Base-by-base conservation (phyloP, 495 filamentous ascomycete species). In the Oleoguttula mirabilis region DNA sequence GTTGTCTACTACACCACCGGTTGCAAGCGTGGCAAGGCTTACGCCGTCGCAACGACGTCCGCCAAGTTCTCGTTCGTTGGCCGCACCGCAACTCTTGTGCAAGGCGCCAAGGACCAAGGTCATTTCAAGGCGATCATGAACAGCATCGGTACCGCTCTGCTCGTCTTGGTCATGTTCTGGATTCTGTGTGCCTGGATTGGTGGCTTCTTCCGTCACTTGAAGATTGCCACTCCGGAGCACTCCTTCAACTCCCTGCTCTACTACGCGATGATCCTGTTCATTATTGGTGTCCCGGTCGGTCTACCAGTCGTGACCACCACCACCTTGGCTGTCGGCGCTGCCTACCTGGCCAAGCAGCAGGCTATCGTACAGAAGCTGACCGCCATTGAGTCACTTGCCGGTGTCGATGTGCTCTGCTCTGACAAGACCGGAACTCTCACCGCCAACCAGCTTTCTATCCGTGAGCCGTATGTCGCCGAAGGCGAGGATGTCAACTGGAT, bases 61-160 rank as follows among this genome's bases (percentile, higher is more conserved):
- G 79, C 79, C 25, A 70, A 66, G 51, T 66, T 68, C 63, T 82
- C 78, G 39, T 83, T 83, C 67, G 77, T 82, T 58, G 79, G 79
- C 62, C 73, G 74, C 57, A 83, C 78, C 42, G 79, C 79, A 50
- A 68, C 70, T 55, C 69, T 82, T 37, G 79, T 83, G 14, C 71
- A 81, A 58, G 77, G 77, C 50, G 78, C 79, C 51, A 65, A 79
- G 57, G 79, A 82, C 59, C 64, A 70, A 41, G 79, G 78, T 69
- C 79, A 83, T 66, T 83, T 83, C 75, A 83, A 83, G 66, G 78
- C 78, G 51, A 80, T 83, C 69, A 83, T 83, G 79, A 77, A 83
- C 72, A 76, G 73, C 59, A 83, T 83, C 47, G 78, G 79, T 64
- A 72, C 66, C 16, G 61, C 72, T 41, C 67, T 82, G 25, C 66